These are phyloP conservation scores for Penicillium bialowiezense DNA, from an alignment of 495 filamentous ascomycete genomes.

Conservation along the genomic window DNA sequence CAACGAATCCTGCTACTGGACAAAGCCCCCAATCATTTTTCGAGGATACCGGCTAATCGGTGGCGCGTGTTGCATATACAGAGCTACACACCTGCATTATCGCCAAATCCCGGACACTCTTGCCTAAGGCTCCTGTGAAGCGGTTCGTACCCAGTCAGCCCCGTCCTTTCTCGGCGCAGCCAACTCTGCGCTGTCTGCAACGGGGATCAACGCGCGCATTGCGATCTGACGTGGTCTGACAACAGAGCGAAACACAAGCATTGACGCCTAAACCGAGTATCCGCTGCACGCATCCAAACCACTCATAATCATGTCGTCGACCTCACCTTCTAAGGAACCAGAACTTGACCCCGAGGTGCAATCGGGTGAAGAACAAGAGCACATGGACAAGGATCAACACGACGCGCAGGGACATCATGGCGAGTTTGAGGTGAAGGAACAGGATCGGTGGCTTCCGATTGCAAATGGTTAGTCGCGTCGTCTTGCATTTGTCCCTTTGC, in stretches of 20 bases:
- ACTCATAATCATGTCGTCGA: slow-evolving; percentile 87
- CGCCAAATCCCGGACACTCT: slow-evolving; percentile 33
- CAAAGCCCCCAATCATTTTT: slow-evolving; percentile 16
- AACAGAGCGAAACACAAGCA: slow-evolving; percentile 45
- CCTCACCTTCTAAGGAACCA: slow-evolving; percentile 78
- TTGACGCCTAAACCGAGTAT: slow-evolving; percentile 32
- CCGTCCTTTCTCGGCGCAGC: slow-evolving; percentile 25
- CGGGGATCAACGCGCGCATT: slow-evolving; percentile 29
- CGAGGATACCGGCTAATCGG: slow-evolving; percentile 23
- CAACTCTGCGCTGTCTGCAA: slow-evolving; percentile 26
- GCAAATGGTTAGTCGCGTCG: slow-evolving; percentile 86
- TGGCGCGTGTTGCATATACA: slow-evolving; percentile 37
- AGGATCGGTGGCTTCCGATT: slow-evolving; percentile 99
- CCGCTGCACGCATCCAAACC: slow-evolving; percentile 24
- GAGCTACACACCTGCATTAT: slow-evolving; percentile 31
- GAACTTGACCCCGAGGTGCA: slow-evolving; percentile 90
- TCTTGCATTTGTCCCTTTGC: slow-evolving; percentile 50
- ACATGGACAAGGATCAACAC: slow-evolving; percentile 68
- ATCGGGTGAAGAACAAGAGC: slow-evolving; percentile 83
- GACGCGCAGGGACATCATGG: slow-evolving; percentile 58
- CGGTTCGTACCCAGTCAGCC: slow-evolving; percentile 44
- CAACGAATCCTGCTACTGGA: slow-evolving; percentile 6
- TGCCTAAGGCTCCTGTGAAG: slow-evolving; percentile 43
- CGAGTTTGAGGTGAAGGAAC: slow-evolving; percentile 99
- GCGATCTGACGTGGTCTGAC: slow-evolving; percentile 50